Evolutionary conservation across 495 filamentous ascomycete genomes (phyloP).

Genomic region (Daldinia caldariorum): DNA sequence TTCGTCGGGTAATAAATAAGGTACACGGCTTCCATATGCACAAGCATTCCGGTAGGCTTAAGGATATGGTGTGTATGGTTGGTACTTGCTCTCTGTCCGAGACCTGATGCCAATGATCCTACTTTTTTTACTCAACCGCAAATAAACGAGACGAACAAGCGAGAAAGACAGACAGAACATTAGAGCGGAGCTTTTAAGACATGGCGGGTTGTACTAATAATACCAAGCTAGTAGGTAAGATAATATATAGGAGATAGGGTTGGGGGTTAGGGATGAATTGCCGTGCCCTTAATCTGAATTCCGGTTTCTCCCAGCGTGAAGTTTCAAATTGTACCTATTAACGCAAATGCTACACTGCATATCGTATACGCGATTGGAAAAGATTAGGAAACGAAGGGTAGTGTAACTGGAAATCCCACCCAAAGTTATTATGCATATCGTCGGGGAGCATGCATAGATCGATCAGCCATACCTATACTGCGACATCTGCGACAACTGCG

Average conservation of each 20-base stretch:
- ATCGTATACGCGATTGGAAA: constrained; percentile 21
- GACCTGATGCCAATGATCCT: constrained; percentile 6
- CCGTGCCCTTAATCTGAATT: constrained; percentile 31
- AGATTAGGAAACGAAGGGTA: constrained; percentile 23
- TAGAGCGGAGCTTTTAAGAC: constrained; percentile 25
- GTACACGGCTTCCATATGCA: no score
- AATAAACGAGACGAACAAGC: constrained; percentile 24
- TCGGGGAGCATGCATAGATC: constrained; percentile 39
- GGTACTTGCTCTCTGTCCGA: no score
- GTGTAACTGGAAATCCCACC: constrained; percentile 37
- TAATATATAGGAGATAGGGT: constrained; percentile 27
- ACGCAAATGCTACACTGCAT: constrained; percentile 25
- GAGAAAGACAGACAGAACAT: constrained; percentile 9
- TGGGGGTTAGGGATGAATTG: constrained; percentile 37
- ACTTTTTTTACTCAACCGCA: constrained; percentile 28
- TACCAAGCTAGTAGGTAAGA: constrained; percentile 30
- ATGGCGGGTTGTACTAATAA: constrained; percentile 18
- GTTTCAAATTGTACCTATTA: constrained; percentile 32
- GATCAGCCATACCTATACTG: constrained; percentile 29
- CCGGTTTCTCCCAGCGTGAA: constrained; percentile 37
- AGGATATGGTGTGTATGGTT: no score
- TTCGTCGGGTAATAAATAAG: no score
- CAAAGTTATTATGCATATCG: constrained; percentile 23
- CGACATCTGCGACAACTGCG: constrained; percentile 16
- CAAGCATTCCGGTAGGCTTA: no score